phyloP scores from a whole-genome alignment of 2,329 filamentous ascomycete genomes.

The Penicillium sp. region DNA sequence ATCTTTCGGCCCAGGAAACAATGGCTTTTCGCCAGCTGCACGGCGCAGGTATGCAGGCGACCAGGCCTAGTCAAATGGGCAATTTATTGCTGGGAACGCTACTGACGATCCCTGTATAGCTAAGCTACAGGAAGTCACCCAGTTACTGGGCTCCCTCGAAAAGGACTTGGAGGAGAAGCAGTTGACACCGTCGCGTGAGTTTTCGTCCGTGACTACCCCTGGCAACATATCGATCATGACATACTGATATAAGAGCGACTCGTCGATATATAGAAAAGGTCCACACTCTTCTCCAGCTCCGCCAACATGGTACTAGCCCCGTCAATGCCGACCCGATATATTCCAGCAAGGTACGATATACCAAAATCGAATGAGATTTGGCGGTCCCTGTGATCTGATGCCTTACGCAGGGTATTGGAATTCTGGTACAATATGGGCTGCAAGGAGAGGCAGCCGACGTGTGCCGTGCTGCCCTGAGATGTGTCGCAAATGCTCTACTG shows the following conservation, averaged over 20 bases:
- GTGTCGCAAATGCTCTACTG: constrained; percentile 81
- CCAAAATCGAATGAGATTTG: background rate
- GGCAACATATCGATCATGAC: background rate
- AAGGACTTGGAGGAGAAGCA: constrained; percentile 62
- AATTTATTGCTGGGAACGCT: background rate
- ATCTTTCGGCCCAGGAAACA: background rate
- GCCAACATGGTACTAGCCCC: constrained; percentile 73
- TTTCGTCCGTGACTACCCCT: background rate
- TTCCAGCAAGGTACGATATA: constrained; percentile 63
- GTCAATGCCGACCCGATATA: constrained; percentile 78
- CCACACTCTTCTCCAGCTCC: constrained; percentile 62
- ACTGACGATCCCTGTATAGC: constrained; percentile 41
- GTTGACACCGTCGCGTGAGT: constrained; percentile 62
- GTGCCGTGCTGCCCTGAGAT: constrained; percentile 74
- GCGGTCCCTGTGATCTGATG: constrained; percentile 5
- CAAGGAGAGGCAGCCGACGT: constrained; percentile 62
- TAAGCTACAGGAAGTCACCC: constrained; percentile 68
- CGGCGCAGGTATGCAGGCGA: constrained; percentile 26
- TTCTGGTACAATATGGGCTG: constrained; percentile 72
- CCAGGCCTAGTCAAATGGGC: background rate
- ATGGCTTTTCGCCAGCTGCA: constrained; percentile 29
- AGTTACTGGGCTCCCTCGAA: constrained; percentile 62
- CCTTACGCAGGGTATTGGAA: constrained; percentile 66
- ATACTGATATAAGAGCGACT: background rate
- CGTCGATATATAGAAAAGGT: constrained; percentile 31